A percentile compares a stretch with the other conserved stretches of the same genome.
These are phyloP conservation scores for Xenosphaeropsis pyriputrescens DNA, from an alignment of 2,329 filamentous ascomycete genomes.

Conservation along the genomic window DNA sequence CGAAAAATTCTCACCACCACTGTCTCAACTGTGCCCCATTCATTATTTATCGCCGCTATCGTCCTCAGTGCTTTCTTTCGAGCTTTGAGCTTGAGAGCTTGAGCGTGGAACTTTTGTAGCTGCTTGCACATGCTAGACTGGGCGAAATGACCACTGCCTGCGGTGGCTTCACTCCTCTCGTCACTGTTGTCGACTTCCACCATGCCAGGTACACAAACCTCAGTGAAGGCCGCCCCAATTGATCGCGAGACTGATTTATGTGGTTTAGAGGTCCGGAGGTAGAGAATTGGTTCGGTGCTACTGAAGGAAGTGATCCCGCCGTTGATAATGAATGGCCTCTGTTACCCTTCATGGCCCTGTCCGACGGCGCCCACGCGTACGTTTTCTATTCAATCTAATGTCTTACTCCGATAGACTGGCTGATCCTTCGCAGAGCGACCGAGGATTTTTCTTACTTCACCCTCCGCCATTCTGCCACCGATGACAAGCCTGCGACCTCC, in stretches of 20 bases:
- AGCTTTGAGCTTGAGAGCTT: too few species aligned
- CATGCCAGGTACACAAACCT: constrained; percentile 40
- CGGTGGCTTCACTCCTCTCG: constrained; percentile 46
- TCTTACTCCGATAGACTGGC: constrained; percentile 43
- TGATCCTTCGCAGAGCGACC: constrained; percentile 40
- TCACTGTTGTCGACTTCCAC: constrained; percentile 73
- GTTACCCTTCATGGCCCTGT: constrained; percentile 91
- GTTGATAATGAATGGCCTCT: constrained; percentile 78
- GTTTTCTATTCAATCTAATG: constrained; percentile 15
- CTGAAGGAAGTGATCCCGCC: constrained; percentile 64
- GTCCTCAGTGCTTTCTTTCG: too few species aligned
- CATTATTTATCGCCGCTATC: too few species aligned
- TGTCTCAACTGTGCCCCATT: too few species aligned
- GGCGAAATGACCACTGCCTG: constrained; percentile 9
- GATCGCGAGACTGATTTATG: not conserved
- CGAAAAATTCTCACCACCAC: too few species aligned
- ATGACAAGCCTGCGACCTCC: constrained; percentile 49
- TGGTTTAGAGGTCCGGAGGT: constrained; percentile 64
- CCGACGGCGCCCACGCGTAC: constrained; percentile 88
- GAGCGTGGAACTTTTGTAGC: too few species aligned
- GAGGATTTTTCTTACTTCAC: constrained; percentile 99
- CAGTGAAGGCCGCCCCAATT: constrained; percentile 1
- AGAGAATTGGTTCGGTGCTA: constrained; percentile 73
- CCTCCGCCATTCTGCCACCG: constrained; percentile 50
- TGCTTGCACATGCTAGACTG: too few species aligned